Percentiles rank a stretch among this genome's conserved stretches.
Evolutionary conservation across 805 yeast genomes (phyloP).

Genomic region (Maudiozyma turicensis): DNA sequence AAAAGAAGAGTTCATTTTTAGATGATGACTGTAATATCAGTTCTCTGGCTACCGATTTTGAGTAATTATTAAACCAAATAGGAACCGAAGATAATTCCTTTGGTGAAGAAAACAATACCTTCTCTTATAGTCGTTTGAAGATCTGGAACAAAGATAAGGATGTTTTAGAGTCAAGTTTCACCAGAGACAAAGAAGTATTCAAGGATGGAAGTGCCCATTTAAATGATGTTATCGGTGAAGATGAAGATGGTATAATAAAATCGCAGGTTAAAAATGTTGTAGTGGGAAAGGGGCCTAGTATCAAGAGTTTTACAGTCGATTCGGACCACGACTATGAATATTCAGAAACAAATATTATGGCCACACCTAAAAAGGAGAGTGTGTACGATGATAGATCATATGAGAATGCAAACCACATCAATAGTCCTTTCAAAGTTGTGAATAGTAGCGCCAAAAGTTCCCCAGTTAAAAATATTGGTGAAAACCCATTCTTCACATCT

Average conservation of each 20-base stretch:
- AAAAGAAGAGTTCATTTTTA: neutral
- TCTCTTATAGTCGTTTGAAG: slow-evolving; percentile 1
- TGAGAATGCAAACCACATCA: slow-evolving; percentile 8
- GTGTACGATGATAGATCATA: neutral
- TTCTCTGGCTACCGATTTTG: slow-evolving; percentile 7
- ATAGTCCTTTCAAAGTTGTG: slow-evolving; percentile 23
- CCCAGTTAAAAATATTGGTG: neutral
- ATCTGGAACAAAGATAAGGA: slow-evolving; percentile 5
- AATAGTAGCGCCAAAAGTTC: neutral
- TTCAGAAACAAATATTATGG: too few species aligned
- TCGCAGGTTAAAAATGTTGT: slow-evolving; percentile 16
- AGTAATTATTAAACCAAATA: slow-evolving; percentile 2
- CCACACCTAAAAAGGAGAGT: slow-evolving; percentile 1
- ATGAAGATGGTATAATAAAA: slow-evolving; percentile 7
- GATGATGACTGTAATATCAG: neutral
- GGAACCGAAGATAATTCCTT: neutral
- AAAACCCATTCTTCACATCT: neutral
- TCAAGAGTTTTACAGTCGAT: slow-evolving; percentile 15
- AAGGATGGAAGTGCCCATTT: neutral
- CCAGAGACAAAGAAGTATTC: neutral
- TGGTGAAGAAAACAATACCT: neutral
- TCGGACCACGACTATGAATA: slow-evolving; percentile 1
- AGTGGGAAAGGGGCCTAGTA: slow-evolving; percentile 15
- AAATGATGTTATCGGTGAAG: slow-evolving; percentile 10
- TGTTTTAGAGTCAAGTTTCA: neutral